These are phyloP conservation scores for Gigaspora rosea DNA, from an alignment of 192 early-diverging fungal genomes.

Conservation along the genomic window DNA sequence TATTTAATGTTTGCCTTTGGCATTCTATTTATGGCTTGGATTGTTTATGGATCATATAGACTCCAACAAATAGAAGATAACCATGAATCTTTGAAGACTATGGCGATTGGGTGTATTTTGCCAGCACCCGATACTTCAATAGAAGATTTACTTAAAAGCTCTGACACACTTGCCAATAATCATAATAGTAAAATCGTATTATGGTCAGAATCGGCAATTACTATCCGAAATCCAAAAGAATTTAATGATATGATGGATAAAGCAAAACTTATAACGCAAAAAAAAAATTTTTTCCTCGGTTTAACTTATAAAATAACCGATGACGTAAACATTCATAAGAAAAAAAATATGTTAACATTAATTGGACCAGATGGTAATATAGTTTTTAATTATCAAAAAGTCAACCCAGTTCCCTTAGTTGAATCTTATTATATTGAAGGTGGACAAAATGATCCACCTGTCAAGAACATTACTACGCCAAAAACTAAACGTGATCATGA, in stretches of 20 bases:
- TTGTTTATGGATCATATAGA: not conserved
- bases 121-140: not conserved
- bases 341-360: constrained; percentile 45
- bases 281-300: constrained; percentile 36
- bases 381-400: constrained; percentile 47
- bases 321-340: constrained; percentile 10
- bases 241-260: constrained; percentile 7
- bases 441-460: constrained; percentile 39
- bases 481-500: constrained; percentile 3
- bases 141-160: not conserved
- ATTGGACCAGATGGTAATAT: constrained; percentile 38
- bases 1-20: not conserved
- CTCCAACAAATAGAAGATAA: not conserved
- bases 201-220: constrained; percentile 38
- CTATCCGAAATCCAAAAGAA: not conserved
- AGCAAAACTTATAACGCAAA: constrained; percentile 28
- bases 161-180: not conserved
- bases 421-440: constrained; percentile 39
- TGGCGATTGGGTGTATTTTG: constrained; percentile 1
- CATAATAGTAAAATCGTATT: constrained; percentile 39
- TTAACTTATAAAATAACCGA: constrained; percentile 34
- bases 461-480: constrained; percentile 35
- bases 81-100: not conserved
- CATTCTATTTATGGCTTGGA: not conserved
- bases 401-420: constrained; percentile 46